Conservation (phyloP, 257 asterid species). For the Apocynum venetum region DNA sequence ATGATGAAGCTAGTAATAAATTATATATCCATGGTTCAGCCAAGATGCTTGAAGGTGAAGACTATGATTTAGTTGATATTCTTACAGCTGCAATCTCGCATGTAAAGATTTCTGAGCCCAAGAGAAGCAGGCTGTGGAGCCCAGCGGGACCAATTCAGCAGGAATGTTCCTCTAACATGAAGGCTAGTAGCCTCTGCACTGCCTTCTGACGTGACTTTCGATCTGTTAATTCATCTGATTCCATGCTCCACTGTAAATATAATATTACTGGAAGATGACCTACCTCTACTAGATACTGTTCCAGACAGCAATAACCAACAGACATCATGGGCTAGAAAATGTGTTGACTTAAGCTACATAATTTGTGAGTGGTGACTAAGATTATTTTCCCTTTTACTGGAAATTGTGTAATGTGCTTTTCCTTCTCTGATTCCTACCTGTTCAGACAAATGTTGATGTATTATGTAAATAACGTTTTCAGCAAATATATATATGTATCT, state of each 20-base stretch:
- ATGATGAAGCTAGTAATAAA: constrained; percentile 43
- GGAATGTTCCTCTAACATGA: constrained; percentile 70
- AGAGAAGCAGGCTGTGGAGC: constrained; percentile 72
- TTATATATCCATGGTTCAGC: constrained; percentile 16
- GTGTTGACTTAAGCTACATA: background rate
- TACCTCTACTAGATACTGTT: background rate
- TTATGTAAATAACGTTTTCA: constrained; percentile 8
- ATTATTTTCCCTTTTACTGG: background rate
- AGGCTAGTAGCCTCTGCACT: constrained; percentile 65
- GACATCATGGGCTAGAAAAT: background rate
- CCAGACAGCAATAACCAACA: background rate
- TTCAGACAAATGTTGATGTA: background rate
- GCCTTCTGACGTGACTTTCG: constrained; percentile 48
- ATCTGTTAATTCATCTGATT: constrained; percentile 23
- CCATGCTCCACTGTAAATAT: constrained; percentile 5
- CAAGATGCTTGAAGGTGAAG: constrained; percentile 38
- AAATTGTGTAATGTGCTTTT: constrained; percentile 4
- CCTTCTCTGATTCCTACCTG: background rate
- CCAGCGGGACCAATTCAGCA: constrained; percentile 45
- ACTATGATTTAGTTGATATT: constrained; percentile 51
- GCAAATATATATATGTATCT: background rate
- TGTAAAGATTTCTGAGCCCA: constrained; percentile 69
- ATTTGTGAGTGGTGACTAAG: constrained; percentile 13
- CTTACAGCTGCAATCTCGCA: constrained; percentile 67
- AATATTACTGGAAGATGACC: constrained; percentile 6